Base-by-base conservation (phyloP, 805 yeast species). In the Pichia heedii region DNA sequence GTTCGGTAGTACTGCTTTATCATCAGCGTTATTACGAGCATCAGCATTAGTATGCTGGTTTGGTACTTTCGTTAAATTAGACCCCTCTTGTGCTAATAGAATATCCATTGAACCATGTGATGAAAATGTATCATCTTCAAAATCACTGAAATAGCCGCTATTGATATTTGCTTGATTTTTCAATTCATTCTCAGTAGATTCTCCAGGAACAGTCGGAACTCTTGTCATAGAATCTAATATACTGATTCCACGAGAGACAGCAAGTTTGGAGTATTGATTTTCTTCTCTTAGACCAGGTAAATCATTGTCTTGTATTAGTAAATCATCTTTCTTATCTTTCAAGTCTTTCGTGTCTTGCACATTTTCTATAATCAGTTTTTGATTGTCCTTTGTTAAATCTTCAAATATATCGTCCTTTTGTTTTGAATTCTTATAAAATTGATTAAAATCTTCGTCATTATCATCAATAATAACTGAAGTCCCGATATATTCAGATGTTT, bases 401-500 rank as follows among this genome's bases (percentile, higher is more conserved):
- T 24, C 27, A 24, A 24, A 10, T 24, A 10, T 24, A 24, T 24
- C 27, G 12, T 10, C 13, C n/a, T n/a, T n/a, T 29, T 33, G 18
- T 40, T 22, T 22, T 33, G 33, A n/a, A 21, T n/a, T 9, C 40
- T 36, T 21, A 29, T 33, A 18, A 39, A 29, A 13, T 29, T 9
- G 13, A 41, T 43, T 29, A 33, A 39, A 37, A 12, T 22, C n/a
- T n/a, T n/a, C n/a, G n/a, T n/a, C 39, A 20, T 41, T 22, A n/a
- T 22, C 27, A 22, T 39, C 46, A 16, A 46, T 29, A 18, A 38
- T 29, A 7, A n/a, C n/a, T n/a, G 44, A 42, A 16, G 36, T 36
- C 9, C 46, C 48, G 24, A 42, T 35, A n/a, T 48, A 45, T 13
- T 44, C 41, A 10, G 27, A 24, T 10, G 27, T 24, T 19, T 42